Base-by-base conservation (phyloP, 805 yeast genomes). In the Monosporozyma unispora region DNA sequence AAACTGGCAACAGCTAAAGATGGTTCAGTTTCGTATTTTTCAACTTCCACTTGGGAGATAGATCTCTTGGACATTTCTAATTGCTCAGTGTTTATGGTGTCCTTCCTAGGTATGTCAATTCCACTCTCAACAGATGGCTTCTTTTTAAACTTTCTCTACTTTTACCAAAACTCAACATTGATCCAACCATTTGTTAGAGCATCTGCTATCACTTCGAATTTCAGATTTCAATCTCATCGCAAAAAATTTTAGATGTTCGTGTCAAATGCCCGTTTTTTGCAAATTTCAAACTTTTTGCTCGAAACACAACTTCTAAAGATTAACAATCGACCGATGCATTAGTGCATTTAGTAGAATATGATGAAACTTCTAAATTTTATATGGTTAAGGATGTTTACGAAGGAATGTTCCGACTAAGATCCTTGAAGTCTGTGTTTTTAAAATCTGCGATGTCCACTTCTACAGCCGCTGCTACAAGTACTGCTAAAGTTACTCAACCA, bases 1-100 rank as follows among this genome's bases (percentile, higher is more conserved):
- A 86, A 84, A n/a, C 85, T 76, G 2, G 88, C 85, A 9, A 84
- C 76, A 3, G 77, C 80, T 4, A 78, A 68, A 3, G 73, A 61
- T 14, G 80, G 76, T 23, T 73, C 73, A 16, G 39, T 18, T 18
- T 35, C 39, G 12, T 35, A 35, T 35, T 18, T 35, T 35, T 35
- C 39, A 35, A 35, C 22, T 16, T 35, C 39, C 11, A 64, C 54
- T n/a, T 56, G 56, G 5, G 41, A 28, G 14, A 52, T 44, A 22
- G 48, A 37, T 52, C 53, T 50, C 44, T 52, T 50, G 38, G 50
- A 21, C 54, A 52, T 52, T 10, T 25, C 11, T 37, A 7, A 7
- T 4, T 19, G 42, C 31, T 25, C 11, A 18, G 6, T 28, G 2
- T 16, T 35, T 14, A 6, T 2, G 3, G 11, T 31, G 12, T n/a